Evolutionary conservation across 75 land plant species (phyloP).

Genomic region (Ceratopteris richardii): DNA sequence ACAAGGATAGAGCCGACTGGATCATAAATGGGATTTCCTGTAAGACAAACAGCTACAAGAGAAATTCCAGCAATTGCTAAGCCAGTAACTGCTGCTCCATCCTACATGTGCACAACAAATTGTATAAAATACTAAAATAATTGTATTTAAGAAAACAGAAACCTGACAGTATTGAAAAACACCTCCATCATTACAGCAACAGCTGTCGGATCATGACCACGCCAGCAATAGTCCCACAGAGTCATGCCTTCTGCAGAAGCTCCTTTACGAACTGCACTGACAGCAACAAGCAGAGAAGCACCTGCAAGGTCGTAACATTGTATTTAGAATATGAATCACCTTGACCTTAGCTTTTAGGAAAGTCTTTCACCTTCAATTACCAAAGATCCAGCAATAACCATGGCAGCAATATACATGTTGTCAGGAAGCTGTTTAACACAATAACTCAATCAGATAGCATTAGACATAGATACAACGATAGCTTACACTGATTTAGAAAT

Average conservation of each 20-base stretch:
- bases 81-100: constrained; percentile 96
- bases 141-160: not conserved
- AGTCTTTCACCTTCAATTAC: constrained; percentile 66
- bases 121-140: not conserved
- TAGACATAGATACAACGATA: not conserved
- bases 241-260: constrained; percentile 97
- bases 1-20: constrained; percentile 91
- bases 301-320: constrained; percentile 30
- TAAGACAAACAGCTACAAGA: constrained; percentile 63
- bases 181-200: constrained; percentile 99
- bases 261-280: constrained; percentile 85
- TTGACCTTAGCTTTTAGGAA: no score
- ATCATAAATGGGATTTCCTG: constrained; percentile 94
- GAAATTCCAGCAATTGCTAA: constrained; percentile 74
- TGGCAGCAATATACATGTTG: constrained; percentile 66
- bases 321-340: no score
- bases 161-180: no score
- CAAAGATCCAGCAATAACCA: constrained; percentile 88
- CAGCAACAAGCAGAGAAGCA: constrained; percentile 80
- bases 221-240: constrained; percentile 84
- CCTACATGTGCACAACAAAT: constrained; percentile 26
- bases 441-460: not conserved
- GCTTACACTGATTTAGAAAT: no score
- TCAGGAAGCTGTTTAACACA: constrained; percentile 52
- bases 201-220: constrained; percentile 98